Percentiles rank a stretch among this genome's conserved stretches.
Evolutionary conservation across 2,329 filamentous ascomycete genomes (phyloP).

Genomic region (Zalaria sp.): DNA sequence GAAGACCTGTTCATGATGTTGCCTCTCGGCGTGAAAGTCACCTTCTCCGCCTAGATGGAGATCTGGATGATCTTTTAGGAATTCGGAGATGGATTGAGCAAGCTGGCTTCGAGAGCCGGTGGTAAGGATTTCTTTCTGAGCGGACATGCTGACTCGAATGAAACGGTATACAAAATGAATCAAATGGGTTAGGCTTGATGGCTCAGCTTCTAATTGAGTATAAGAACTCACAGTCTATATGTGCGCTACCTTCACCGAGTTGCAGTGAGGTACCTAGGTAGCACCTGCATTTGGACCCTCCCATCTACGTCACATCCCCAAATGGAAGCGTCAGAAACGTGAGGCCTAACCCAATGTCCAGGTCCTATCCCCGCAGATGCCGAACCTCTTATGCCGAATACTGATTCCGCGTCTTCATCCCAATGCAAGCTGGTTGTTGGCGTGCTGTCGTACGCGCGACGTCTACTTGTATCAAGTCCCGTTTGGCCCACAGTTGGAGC

Average conservation of each 20-base stretch:
- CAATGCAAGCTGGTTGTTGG: no score
- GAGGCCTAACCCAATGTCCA: background rate
- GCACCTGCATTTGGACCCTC: background rate
- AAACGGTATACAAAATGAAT: background rate
- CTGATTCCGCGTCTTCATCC: no score
- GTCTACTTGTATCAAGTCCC: no score
- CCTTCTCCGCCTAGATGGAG: conserved; percentile 13
- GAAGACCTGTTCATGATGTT: conserved; percentile 16
- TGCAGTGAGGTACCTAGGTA: background rate
- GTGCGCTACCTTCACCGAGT: background rate
- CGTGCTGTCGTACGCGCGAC: no score
- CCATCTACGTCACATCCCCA: background rate
- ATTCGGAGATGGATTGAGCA: conserved; percentile 6
- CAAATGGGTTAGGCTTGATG: background rate
- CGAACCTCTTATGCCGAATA: no score
- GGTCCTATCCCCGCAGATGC: background rate
- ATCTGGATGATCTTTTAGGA: conserved; percentile 10
- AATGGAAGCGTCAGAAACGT: background rate
- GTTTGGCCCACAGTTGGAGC: no score
- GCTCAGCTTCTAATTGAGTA: background rate
- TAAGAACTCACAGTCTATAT: background rate
- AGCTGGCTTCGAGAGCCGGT: conserved; percentile 6
- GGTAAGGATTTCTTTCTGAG: conserved; percentile 1
- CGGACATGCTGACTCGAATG: background rate
- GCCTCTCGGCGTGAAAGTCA: conserved; percentile 13